These are phyloP conservation scores for Saitozyma podzolica DNA, from an alignment of 768 basidiomycete species.

Conservation along the genomic window DNA sequence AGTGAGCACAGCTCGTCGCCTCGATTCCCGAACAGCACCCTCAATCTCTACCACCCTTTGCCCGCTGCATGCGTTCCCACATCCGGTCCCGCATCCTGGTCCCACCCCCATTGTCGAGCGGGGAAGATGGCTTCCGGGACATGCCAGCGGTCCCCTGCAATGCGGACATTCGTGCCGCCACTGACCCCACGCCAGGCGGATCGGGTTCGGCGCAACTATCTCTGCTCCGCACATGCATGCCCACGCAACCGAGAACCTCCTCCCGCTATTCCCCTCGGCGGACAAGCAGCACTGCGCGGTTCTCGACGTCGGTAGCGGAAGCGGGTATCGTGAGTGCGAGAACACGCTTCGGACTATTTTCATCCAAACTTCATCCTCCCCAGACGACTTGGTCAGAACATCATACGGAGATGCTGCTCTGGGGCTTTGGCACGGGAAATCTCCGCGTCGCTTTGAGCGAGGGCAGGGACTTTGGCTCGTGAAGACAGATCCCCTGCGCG, in stretches of 20 bases:
- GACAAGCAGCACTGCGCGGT: slow-evolving; percentile 64
- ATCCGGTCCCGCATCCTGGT: too few species aligned
- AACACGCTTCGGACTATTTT: too few species aligned
- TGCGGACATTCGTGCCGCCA: neutral
- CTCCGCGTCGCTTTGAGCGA: too few species aligned
- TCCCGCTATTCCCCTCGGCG: slow-evolving; percentile 61
- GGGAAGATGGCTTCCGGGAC: neutral
- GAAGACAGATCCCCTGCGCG: neutral
- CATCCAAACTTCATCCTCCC: too few species aligned
- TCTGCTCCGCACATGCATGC: slow-evolving; percentile 98
- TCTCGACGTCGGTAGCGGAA: slow-evolving; percentile 87
- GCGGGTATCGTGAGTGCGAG: slow-evolving; percentile 62
- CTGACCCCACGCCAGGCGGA: slow-evolving; percentile 57
- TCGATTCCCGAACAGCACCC: too few species aligned
- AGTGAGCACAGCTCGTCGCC: slow-evolving; percentile 54
- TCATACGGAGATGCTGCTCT: neutral
- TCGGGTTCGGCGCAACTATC: slow-evolving; percentile 86
- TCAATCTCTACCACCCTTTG: too few species aligned
- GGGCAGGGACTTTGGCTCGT: neutral
- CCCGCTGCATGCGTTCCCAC: too few species aligned
- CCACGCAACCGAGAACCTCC: slow-evolving; percentile 74
- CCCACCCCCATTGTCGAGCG: too few species aligned
- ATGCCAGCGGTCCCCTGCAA: neutral
- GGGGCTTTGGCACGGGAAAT: too few species aligned
- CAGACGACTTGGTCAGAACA: too few species aligned